Evolutionary conservation across 2,329 filamentous ascomycete species (phyloP), one percentile per base, ranked within the genome.

Genomic region (Periconia digitata): DNA sequence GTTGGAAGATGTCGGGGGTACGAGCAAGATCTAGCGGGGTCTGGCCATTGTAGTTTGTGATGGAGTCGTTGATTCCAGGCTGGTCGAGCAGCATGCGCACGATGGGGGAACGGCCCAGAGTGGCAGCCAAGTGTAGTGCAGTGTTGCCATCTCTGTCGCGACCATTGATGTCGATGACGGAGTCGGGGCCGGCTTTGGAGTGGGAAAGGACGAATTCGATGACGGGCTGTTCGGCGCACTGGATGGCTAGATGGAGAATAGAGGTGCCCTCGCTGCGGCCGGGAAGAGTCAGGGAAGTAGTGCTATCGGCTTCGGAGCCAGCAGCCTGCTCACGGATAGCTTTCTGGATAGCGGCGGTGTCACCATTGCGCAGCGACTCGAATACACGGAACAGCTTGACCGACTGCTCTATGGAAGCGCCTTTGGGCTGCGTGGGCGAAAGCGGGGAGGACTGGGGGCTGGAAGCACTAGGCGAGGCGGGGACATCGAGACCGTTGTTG

Each of bases 131-230:
- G 70, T 97, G 92, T 44, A 99, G 81, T 18, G 94, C 86, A 1
- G 92, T 96, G 70, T 97, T 99, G 52, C 94, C 94, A 62, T 97
- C 92, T 59, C 88, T 87, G 73, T 99, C 94, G 52, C 89, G 85
- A 35, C 88, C 86, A 71, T 97, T 99, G 69, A 97, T 77, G 65
- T 97, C 91, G 46, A 95, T 77, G 36, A 73, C 79, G 23, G 87
- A 84, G 53, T 90, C 82, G 1, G 70, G 61, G 5, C 65, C 60
- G 3, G 68, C 54, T 3, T 68, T 72, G 16, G 74, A 78, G 44
- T 80, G 79, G 1, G 90, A 92, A 37, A 99, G 75, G n/a, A 97
- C 87, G 64, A 92, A 96, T 69, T 99, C 92, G 45, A 99, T 88
- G 22, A 99, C 91, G 17, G 90, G 86, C 41, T 87, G 82, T 69